phyloP scores from a whole-genome alignment of 148 eudicot species.

The Nepenthes mirabilis region DNA sequence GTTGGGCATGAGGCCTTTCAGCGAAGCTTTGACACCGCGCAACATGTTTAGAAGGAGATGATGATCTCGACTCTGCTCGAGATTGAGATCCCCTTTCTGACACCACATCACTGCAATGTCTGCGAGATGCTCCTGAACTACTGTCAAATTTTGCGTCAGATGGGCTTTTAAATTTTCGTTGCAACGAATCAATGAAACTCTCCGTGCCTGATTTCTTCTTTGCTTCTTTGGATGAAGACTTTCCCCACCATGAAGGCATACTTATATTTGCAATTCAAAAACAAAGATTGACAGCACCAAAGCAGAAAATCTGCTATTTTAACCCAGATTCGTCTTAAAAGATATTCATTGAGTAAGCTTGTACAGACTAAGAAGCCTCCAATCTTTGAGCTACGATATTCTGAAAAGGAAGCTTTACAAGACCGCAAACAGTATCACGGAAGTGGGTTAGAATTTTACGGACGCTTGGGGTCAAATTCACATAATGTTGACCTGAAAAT shows the following conservation, averaged over 20 bases:
- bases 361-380: too few relatives aligned
- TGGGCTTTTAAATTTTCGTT: constrained; percentile 47
- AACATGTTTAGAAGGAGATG: constrained; percentile 81
- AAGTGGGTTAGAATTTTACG: too few relatives aligned
- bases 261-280: constrained; percentile 3
- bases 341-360: too few relatives aligned
- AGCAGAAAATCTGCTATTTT: too few relatives aligned
- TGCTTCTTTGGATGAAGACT: constrained; percentile 76
- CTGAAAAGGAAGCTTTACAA: too few relatives aligned
- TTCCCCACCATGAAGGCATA: constrained; percentile 94
- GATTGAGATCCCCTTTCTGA: constrained; percentile 66
- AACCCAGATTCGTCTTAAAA: too few relatives aligned
- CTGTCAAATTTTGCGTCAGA: constrained; percentile 54
- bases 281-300: too few relatives aligned
- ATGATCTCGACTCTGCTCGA: constrained; percentile 57
- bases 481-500: too few relatives aligned
- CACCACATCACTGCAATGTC: constrained; percentile 44
- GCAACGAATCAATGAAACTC: constrained; percentile 52
- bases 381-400: too few relatives aligned
- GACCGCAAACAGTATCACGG: too few relatives aligned
- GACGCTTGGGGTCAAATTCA: too few relatives aligned
- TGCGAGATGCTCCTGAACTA: constrained; percentile 59
- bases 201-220: constrained; percentile 67
- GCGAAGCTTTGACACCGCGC: constrained; percentile 88
- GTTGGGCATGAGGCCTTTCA: constrained; percentile 63